Evolutionary conservation across 1,284 basidiomycete species (phyloP).

Genomic region (Hemileia vastatrix): DNA sequence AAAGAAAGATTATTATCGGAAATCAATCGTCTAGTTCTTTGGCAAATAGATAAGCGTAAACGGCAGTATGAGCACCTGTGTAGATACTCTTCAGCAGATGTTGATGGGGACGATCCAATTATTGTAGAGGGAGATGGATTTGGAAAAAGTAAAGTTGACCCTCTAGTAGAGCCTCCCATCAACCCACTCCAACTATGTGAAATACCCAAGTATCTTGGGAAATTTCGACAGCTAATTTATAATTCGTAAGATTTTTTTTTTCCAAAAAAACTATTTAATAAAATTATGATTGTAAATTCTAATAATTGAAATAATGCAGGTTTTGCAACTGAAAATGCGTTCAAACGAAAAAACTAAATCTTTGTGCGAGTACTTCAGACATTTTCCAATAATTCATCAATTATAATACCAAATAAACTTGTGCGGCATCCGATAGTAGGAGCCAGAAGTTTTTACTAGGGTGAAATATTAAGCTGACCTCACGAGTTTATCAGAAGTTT

Average conservation of each 20-base stretch:
- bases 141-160: conserved; percentile 22
- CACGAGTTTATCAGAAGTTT: no score
- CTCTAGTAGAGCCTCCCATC: conserved; percentile 14
- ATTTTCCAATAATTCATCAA: no score
- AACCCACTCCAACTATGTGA: conserved; percentile 13
- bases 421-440: no score
- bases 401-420: no score
- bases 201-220: conserved; percentile 7
- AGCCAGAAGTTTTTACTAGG: no score
- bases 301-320: no score
- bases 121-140: conserved; percentile 31
- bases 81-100: conserved; percentile 22
- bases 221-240: conserved; percentile 8
- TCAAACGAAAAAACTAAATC: no score
- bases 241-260: conserved; percentile 19
- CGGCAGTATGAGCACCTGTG: conserved; percentile 21
- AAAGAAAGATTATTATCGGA: conserved; percentile 6
- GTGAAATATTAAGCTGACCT: no score
- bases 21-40: conserved; percentile 14
- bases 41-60: conserved; percentile 16
- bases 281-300: no score
- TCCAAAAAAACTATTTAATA: no score
- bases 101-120: conserved; percentile 31
- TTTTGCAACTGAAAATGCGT: no score
- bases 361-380: no score